Conservation (phyloP, 2,329 filamentous ascomycete species). For the Cercospora sp. region DNA sequence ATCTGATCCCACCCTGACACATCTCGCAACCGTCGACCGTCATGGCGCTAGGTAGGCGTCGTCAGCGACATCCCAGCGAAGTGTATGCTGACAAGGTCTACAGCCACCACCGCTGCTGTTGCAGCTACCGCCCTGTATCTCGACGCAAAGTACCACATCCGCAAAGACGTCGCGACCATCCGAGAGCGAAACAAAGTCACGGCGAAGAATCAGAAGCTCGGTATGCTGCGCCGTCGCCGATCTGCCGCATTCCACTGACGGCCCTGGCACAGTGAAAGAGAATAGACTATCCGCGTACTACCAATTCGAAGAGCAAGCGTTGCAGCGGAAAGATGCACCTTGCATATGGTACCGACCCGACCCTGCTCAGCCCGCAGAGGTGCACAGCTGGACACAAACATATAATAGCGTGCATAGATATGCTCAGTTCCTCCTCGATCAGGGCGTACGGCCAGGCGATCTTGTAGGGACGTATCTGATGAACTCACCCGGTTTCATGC, state of each 20-base stretch:
- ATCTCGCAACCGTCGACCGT: background rate
- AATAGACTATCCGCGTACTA: conserved; percentile 65
- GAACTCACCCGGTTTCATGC: conserved; percentile 42
- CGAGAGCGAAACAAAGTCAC: conserved; percentile 18
- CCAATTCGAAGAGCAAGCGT: conserved; percentile 55
- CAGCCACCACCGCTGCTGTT: conserved; percentile 25
- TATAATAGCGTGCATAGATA: conserved; percentile 61
- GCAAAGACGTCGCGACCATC: conserved; percentile 62
- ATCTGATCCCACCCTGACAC: background rate
- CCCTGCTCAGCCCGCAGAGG: conserved; percentile 34
- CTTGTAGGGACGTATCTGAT: conserved; percentile 40
- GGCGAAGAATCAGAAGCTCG: conserved; percentile 14
- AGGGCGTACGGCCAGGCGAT: conserved; percentile 39
- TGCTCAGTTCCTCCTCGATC: conserved; percentile 59
- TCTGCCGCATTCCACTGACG: conserved; percentile 9
- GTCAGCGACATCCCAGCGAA: background rate
- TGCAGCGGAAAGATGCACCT: conserved; percentile 44
- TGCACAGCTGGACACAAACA: conserved; percentile 60
- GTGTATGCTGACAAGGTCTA: background rate
- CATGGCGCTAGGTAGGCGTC: conserved; percentile 14
- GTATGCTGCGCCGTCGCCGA: background rate
- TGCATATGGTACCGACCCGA: conserved; percentile 68
- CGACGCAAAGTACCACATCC: conserved; percentile 68
- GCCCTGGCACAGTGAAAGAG: conserved; percentile 46
- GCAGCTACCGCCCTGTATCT: conserved; percentile 68